Percentiles rank a stretch among this genome's conserved stretches.
These are phyloP conservation scores for Achlya hypogyna DNA, from an alignment of 352 stramenopile species.

Conservation along the genomic window DNA sequence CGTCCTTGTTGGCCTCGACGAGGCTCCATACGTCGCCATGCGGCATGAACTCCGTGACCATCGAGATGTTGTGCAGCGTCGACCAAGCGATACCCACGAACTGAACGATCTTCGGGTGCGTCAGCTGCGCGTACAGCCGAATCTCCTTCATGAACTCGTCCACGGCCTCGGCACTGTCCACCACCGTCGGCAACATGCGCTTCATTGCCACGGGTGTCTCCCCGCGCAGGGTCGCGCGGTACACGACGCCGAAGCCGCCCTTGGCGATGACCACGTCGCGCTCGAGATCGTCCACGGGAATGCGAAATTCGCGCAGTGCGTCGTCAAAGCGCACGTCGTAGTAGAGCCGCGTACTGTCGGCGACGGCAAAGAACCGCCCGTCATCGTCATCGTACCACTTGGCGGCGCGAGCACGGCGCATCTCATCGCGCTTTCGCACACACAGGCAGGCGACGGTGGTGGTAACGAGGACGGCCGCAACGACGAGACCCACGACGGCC, in stretches of 20 bases:
- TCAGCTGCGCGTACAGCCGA: constrained; percentile 5
- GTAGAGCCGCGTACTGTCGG: constrained; percentile 1
- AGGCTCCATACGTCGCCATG: constrained; percentile 22
- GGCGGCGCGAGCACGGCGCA: not conserved
- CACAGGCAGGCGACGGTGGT: not conserved
- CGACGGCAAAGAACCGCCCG: not conserved
- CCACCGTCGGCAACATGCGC: not conserved
- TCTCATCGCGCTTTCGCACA: not conserved
- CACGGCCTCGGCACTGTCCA: not conserved
- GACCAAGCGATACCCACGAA: constrained; percentile 20
- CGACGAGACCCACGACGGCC: not conserved
- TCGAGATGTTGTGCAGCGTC: constrained; percentile 32
- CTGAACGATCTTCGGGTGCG: constrained; percentile 15
- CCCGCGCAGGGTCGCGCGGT: not conserved
- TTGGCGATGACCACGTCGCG: not conserved
- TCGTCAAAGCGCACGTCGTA: constrained; percentile 19
- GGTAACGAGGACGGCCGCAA: not conserved
- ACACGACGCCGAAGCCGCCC: constrained; percentile 18
- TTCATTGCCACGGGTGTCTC: not conserved
- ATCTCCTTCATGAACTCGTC: constrained; percentile 17
- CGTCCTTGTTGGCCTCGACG: constrained; percentile 10
- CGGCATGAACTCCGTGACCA: constrained; percentile 37
- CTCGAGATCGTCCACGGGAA: constrained; percentile 2
- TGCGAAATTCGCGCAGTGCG: not conserved
- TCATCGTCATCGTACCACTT: constrained; percentile 3